A percentile compares a stretch with the other conserved stretches of the same genome.
phyloP scores from a whole-genome alignment of 2,329 filamentous ascomycete species.

The Microsporum audouinii region DNA sequence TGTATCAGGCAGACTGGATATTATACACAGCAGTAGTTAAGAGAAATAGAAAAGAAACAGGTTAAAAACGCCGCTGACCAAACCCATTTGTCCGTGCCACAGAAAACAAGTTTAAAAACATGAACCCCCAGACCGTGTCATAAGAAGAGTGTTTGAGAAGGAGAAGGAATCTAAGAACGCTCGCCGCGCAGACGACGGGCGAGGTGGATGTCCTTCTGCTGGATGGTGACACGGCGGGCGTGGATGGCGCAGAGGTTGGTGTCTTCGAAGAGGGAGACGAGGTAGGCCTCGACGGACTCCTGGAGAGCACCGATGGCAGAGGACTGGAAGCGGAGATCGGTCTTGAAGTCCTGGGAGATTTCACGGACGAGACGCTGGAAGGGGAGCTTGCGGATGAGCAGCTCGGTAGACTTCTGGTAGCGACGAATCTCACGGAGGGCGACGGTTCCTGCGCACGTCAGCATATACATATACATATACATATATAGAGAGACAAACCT shows the following conservation, averaged over 20 bases:
- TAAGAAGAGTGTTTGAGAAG: neutral
- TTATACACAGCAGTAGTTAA: slow-evolving; percentile 8
- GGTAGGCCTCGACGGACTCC: slow-evolving; percentile 97
- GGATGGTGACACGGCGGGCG: slow-evolving; percentile 98
- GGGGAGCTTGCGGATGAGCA: slow-evolving; percentile 91
- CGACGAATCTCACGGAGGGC: slow-evolving; percentile 97
- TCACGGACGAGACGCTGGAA: slow-evolving; percentile 97
- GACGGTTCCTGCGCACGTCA: slow-evolving; percentile 54
- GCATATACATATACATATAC: slow-evolving; percentile 14
- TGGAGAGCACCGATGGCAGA: slow-evolving; percentile 95
- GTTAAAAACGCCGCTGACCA: slow-evolving; percentile 14
- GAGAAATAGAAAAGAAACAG: neutral
- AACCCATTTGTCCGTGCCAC: slow-evolving; percentile 8
- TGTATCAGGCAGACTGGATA: slow-evolving; percentile 2
- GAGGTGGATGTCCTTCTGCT: slow-evolving; percentile 86
- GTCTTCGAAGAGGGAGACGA: slow-evolving; percentile 96
- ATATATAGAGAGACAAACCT: slow-evolving; percentile 38
- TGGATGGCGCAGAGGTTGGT: slow-evolving; percentile 98
- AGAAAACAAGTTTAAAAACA: slow-evolving; percentile 5
- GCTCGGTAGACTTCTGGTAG: slow-evolving; percentile 95
- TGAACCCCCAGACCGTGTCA: slow-evolving; percentile 4
- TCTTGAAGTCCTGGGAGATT: slow-evolving; percentile 93
- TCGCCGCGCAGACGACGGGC: slow-evolving; percentile 90
- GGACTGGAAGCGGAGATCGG: slow-evolving; percentile 92
- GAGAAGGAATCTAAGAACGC: slow-evolving; percentile 53